Base-by-base conservation (phyloP, 176 grass and related monocot species). In the Rhipidocladum racemiflorum region DNA sequence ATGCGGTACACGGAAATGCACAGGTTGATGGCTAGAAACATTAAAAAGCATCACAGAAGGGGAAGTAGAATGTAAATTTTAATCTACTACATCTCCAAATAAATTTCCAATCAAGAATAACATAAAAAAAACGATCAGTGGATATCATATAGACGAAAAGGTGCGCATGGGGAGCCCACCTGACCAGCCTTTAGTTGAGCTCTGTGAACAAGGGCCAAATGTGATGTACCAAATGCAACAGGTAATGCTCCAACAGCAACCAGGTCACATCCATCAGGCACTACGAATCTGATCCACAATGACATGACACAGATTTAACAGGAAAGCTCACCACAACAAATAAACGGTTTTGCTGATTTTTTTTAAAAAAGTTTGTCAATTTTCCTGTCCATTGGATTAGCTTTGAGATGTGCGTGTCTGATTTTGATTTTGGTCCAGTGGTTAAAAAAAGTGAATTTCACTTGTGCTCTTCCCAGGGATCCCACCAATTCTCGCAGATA, bases 191-290 rank as follows among this genome's bases (percentile, higher is more conserved):
- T 98, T 32, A 95, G 72, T 53, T 98, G 88, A 25, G 95, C 95
- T 84, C 92, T 89, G 70, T 98, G 92, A 81, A 88, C 92, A 64
- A 98, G 86, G 68, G 79, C 88, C 72, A 98, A 46, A 89, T 98
- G 95, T 23, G 92, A 95, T 86, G 95, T 95, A 20, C 92, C 95
- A 86, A 87, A 97, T 84, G 86, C 90, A 76, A 97, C 92, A 87
- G 95, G 86, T 53, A 97, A 81, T 73, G 95, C 95, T 82, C 86
- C 95, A 92, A 88, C 95, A 40, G 84, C 46, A 35, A 98, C 85
- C 46, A 98, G 70, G 48, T 98, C 95, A 42, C 92, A 98, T 75
- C 92, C 92, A 64, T 98, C 90, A 84, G 92, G 95, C 64, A 98
- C 92, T 66, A 73, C 45, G 70, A 88, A 93, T 45, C 92, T 97